Conservation (phyloP, 306 rosid species). For the Erythrophleum fordii region DNA sequence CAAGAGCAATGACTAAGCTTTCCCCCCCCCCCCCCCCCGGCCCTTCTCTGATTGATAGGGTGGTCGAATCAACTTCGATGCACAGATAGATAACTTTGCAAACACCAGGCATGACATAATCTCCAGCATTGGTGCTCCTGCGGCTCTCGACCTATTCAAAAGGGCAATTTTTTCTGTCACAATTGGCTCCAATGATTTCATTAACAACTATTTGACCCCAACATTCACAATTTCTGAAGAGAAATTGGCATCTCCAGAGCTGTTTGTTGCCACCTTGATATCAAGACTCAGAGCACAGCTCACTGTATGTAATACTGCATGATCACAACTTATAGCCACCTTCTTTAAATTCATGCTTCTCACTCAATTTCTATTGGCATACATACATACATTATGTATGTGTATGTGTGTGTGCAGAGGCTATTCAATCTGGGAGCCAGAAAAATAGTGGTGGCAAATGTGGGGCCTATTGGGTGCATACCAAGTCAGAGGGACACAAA, state of each 20-base stretch:
- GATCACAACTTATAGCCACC: no score
- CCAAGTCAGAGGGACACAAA: conserved; percentile 67
- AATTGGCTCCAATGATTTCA: conserved; percentile 79
- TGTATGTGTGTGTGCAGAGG: no score
- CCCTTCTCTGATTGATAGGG: no score
- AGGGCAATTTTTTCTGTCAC: conserved; percentile 56
- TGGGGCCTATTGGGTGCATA: conserved; percentile 78
- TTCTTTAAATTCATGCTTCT: no score
- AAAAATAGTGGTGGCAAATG: conserved; percentile 56
- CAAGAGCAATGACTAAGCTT: no score
- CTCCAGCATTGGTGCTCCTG: conserved; percentile 52
- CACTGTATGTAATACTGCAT: conserved; percentile 32
- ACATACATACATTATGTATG: no score
- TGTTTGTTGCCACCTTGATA: conserved; percentile 60
- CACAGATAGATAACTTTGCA: conserved; percentile 68
- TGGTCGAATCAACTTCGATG: conserved; percentile 68
- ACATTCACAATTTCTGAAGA: conserved; percentile 33
- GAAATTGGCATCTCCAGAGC: conserved; percentile 43
- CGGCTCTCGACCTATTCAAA: conserved; percentile 43
- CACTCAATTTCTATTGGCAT: no score
- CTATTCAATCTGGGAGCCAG: conserved; percentile 64
- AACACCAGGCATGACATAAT: conserved; percentile 70
- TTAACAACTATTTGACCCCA: conserved; percentile 66
- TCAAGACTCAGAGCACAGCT: conserved; percentile 60
- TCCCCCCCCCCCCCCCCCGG: no score